phyloP scores from a whole-genome alignment of 1,284 basidiomycete genomes.

The Fistulina hepatica region DNA sequence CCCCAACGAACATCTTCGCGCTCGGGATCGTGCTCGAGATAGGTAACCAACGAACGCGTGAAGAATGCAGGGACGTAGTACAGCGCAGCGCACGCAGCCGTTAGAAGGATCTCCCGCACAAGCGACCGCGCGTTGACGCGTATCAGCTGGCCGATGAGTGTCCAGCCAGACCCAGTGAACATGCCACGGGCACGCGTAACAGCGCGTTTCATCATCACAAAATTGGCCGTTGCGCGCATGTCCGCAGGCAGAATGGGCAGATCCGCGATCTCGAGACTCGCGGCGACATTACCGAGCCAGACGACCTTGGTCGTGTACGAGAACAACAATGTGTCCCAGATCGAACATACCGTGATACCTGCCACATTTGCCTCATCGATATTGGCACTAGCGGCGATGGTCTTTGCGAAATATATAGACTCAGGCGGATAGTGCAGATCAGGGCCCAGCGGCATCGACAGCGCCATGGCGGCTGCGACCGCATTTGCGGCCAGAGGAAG shows the following conservation, averaged over 20 bases:
- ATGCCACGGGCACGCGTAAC: no score
- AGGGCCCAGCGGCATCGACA: conserved; percentile 65
- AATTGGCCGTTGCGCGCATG: conserved; percentile 59
- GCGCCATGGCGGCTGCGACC: conserved; percentile 31
- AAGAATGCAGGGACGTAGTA: conserved; percentile 40
- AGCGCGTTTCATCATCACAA: conserved; percentile 41
- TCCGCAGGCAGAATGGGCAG: conserved; percentile 65
- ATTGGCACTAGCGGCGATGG: no score
- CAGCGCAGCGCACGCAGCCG: conserved; percentile 49
- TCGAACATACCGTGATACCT: conserved; percentile 29
- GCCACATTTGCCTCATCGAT: no score
- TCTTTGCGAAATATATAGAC: conserved; percentile 67
- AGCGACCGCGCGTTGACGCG: conserved; percentile 40
- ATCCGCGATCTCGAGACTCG: conserved; percentile 75
- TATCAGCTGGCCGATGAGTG: conserved; percentile 46
- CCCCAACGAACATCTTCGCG: conserved; percentile 62
- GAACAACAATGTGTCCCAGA: conserved; percentile 60
- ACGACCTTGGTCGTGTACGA: conserved; percentile 79
- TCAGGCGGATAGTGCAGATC: conserved; percentile 59
- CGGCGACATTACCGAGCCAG: conserved; percentile 63
- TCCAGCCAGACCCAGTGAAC: conserved; percentile 47
- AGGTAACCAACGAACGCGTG: no score
- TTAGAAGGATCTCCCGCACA: conserved; percentile 39
- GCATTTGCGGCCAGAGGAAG: no score
- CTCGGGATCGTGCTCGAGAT: no score